Conservation (phyloP, 2,329 filamentous ascomycete species). For the Aspergillus sp. region DNA sequence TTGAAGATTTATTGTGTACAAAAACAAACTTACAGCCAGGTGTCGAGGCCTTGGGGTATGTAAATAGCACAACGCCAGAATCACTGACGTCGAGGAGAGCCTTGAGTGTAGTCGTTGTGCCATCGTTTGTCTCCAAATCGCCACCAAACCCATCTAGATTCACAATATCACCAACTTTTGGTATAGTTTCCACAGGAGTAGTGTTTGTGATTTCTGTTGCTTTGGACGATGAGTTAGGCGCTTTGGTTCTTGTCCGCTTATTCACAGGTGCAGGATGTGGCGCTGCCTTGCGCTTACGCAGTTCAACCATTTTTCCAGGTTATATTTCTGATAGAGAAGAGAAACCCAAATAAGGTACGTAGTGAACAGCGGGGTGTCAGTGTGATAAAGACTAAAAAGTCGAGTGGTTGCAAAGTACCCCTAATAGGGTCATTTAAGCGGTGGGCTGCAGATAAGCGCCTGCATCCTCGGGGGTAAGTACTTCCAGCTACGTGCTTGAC, state of each 20-base stretch:
- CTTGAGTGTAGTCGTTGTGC: constrained; percentile 74
- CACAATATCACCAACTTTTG: constrained; percentile 52
- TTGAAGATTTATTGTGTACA: background rate
- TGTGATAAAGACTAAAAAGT: background rate
- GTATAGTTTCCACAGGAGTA: constrained; percentile 18
- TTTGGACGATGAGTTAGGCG: constrained; percentile 29
- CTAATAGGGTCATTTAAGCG: background rate
- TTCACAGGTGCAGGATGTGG: constrained; percentile 41
- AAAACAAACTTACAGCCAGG: constrained; percentile 75
- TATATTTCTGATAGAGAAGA: background rate
- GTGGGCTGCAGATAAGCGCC: background rate
- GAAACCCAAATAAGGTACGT: background rate
- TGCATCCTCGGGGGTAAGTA: background rate
- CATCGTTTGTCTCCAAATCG: constrained; percentile 82
- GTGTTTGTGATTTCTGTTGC: constrained; percentile 27
- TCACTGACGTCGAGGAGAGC: constrained; percentile 79
- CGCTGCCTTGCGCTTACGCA: constrained; percentile 62
- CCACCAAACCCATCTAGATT: constrained; percentile 58
- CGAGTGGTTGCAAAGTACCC: background rate
- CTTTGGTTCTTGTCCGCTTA: constrained; percentile 30
- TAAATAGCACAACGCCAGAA: constrained; percentile 86
- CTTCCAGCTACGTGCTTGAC: background rate
- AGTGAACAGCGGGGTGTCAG: background rate
- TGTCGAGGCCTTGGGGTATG: constrained; percentile 92
- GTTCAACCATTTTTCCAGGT: constrained; percentile 49